phyloP scores from a whole-genome alignment of 805 yeast species.

The Sungouiozyma ichnusensis region DNA sequence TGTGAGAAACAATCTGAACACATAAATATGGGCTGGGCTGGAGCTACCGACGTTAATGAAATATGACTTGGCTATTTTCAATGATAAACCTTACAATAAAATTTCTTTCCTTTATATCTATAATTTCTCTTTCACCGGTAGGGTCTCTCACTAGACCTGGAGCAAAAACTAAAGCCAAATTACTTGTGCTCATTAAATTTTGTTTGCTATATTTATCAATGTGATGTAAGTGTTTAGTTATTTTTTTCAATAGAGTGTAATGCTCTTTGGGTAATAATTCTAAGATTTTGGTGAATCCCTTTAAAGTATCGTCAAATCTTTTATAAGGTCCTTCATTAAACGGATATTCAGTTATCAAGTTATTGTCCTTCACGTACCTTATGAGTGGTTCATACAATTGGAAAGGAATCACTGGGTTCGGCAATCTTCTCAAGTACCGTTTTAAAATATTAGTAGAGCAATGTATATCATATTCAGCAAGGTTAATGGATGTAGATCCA shows the following conservation, averaged over 20 bases:
- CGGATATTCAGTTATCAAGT: constrained; percentile 14
- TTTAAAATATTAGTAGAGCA: constrained; percentile 83
- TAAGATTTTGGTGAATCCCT: constrained; percentile 22
- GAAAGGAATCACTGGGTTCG: constrained; percentile 76
- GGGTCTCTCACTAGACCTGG: constrained; percentile 81
- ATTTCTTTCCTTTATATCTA: constrained; percentile 75
- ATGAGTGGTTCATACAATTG: constrained; percentile 60
- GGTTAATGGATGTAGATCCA: constrained; percentile 11
- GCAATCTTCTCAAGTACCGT: constrained; percentile 73
- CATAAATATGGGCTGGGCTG: too few species aligned
- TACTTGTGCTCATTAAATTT: constrained; percentile 76
- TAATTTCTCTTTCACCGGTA: constrained; percentile 71
- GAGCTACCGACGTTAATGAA: too few species aligned
- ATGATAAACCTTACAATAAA: constrained; percentile 67
- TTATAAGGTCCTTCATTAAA: constrained; percentile 8
- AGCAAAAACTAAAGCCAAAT: constrained; percentile 87
- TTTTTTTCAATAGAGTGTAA: constrained; percentile 38
- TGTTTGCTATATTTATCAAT: constrained; percentile 42
- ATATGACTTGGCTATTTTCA: constrained; percentile 30
- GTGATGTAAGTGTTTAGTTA: constrained; percentile 54
- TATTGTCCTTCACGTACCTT: constrained; percentile 33
- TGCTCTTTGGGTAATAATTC: constrained; percentile 50
- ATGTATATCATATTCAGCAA: constrained; percentile 57
- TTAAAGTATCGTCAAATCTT: constrained; percentile 4
- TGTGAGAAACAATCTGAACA: too few species aligned